Base-by-base conservation (phyloP, 495 filamentous ascomycete genomes). In the Halenospora varia region DNA sequence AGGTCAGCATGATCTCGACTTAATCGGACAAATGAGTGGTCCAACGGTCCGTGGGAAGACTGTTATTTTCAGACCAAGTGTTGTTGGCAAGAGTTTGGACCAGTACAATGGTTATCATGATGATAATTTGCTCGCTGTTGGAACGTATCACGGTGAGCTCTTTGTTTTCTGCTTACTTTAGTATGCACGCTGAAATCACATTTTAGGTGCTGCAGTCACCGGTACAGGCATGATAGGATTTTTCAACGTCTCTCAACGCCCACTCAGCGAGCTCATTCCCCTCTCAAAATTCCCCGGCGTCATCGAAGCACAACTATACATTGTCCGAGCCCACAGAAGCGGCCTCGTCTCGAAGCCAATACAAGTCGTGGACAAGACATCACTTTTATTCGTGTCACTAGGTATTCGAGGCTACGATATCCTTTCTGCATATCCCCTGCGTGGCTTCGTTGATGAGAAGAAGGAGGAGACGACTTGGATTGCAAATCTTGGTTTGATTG, bases 161-260 rank as follows among this genome's bases (percentile, higher is more conserved):
- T 20, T 9, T 19, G 2, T 51, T 25, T 15, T 41, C 26, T 6
- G 11, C 6, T 59, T 44, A 66, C 22, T 20, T 10, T 25, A 24
- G 18, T 0, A 22, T 11, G 8, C 48, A 20, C 57, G 56, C 13
- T 35, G 29, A 35, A 53, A 60, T 49, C 56, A 57, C 15, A 20
- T 68, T n/a, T 76, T 74, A 25, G 85, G 85, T 17, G 72, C 75
- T 60, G 84, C 81, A 11, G 75, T 62, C 22, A 85, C 80, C 0
- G 90, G 91, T 15, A 90, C 84, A 6, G 82, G 85, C 11, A 84
- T 96, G 10, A 66, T 97, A 11, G 94, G 88, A 8, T 63, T 96
- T 3, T 97, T 97, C 75, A 97, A 97, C 59, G 78, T 90, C 40
- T 80, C 78, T 10, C 70, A 77, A 13, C 66, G 70, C 1, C 62